phyloP scores from a whole-genome alignment of 2,329 filamentous ascomycete species.

The Xylaria sp. region DNA sequence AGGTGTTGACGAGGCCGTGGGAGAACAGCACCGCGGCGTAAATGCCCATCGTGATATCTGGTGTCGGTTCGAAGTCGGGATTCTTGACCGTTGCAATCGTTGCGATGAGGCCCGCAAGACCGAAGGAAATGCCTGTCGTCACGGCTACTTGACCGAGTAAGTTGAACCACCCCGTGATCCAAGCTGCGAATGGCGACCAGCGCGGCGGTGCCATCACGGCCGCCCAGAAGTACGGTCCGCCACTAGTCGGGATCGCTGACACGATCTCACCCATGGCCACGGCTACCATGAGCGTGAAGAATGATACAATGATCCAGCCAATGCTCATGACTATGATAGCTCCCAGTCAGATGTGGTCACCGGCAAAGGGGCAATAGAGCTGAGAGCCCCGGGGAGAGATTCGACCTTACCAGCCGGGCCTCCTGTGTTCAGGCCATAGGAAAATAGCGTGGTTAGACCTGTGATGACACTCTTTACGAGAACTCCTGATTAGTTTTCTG shows the following conservation, averaged over 20 bases:
- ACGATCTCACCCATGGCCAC: conserved; percentile 55
- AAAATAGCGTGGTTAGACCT: conserved; percentile 53
- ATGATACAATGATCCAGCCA: conserved; percentile 48
- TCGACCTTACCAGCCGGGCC: conserved; percentile 38
- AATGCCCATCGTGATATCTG: conserved; percentile 51
- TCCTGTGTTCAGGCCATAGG: conserved; percentile 51
- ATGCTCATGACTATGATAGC: conserved; percentile 28
- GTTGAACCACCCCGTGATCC: conserved; percentile 41
- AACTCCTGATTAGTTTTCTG: background rate
- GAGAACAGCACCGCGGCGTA: conserved; percentile 52
- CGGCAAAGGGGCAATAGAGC: background rate
- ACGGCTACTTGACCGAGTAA: conserved; percentile 39
- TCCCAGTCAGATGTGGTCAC: background rate
- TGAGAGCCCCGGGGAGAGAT: background rate
- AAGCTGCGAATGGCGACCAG: conserved; percentile 36
- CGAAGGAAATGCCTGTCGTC: conserved; percentile 40
- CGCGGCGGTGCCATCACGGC: conserved; percentile 48
- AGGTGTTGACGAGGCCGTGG: conserved; percentile 52
- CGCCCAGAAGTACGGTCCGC: conserved; percentile 57
- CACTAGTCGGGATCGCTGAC: conserved; percentile 52
- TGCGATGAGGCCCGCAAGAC: conserved; percentile 36
- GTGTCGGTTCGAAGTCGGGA: conserved; percentile 36
- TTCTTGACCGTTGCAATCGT: conserved; percentile 36
- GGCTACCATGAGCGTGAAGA: conserved; percentile 52
- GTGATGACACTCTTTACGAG: conserved; percentile 50